Evolutionary conservation across 257 asterid species (phyloP).

Genomic region (Coffea canephora): DNA sequence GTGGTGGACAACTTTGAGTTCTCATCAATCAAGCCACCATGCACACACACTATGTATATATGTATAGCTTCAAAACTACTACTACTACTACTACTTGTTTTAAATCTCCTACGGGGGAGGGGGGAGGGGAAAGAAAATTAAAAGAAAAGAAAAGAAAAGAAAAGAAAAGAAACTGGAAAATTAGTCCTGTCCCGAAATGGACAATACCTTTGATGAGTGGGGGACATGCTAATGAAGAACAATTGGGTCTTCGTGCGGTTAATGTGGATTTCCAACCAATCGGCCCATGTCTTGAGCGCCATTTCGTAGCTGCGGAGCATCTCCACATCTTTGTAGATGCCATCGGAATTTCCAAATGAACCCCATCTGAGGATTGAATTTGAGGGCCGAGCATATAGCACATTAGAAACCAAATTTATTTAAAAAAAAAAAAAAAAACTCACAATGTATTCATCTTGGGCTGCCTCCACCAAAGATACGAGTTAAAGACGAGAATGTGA

Average conservation of each 20-base stretch:
- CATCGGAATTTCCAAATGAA: constrained; percentile 56
- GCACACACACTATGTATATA: too few species aligned
- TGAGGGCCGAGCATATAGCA: not conserved
- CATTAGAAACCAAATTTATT: too few species aligned
- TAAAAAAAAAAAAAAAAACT: constrained; percentile 17
- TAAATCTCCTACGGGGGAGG: too few species aligned
- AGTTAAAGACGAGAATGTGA: constrained; percentile 47
- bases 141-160: too few species aligned
- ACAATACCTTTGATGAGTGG: constrained; percentile 74
- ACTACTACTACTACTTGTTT: too few species aligned
- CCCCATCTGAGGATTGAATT: constrained; percentile 58
- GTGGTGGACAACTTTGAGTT: too few species aligned
- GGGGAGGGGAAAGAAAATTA: too few species aligned
- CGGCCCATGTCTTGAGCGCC: constrained; percentile 85
- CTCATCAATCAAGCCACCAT: too few species aligned
- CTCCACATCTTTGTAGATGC: constrained; percentile 59
- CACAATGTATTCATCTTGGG: constrained; percentile 69
- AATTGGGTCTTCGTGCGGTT: constrained; percentile 61
- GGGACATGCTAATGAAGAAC: constrained; percentile 82
- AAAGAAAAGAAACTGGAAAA: too few species aligned
- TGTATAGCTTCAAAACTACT: too few species aligned
- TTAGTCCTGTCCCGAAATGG: not conserved
- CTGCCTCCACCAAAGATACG: constrained; percentile 87
- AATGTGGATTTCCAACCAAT: constrained; percentile 85
- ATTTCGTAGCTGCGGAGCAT: constrained; percentile 83